Base-by-base conservation (phyloP, 306 rosid genomes). In the Quercus wislizeni region DNA sequence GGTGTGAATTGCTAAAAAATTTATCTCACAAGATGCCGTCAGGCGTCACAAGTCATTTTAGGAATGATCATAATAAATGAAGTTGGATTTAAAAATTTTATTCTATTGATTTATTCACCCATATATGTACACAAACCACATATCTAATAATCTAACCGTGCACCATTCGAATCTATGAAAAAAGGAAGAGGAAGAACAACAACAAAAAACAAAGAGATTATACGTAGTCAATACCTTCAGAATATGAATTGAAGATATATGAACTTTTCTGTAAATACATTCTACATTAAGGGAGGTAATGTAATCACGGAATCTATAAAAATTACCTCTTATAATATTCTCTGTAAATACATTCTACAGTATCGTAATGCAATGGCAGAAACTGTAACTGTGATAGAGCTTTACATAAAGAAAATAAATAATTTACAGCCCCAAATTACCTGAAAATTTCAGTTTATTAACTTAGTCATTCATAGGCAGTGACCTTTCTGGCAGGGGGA, bases 401-500 rank as follows among this genome's bases (percentile, higher is more conserved):
- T 77, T 55, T 75, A 59, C 69, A 80, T 71, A 23, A 31, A 67
- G 25, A 27, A 31, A 3, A 33, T 14, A 63, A 27, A 19, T 23
- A 80, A 55, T n/a, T 25, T 51, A 70, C 80, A 21, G 73, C 41
- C 57, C 51, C 11, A 38, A 5, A 12, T 70, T 74, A 65, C 55
- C 3, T 1, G 62, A 69, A 35, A 11, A 63, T 56, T 12, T 8
- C 25, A 54, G 20, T 72, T 12, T 76, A 41, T 38, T 49, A 58
- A 69, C 52, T 74, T 59, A 70, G 57, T 81, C 78, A 71, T 64
- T 88, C 85, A 89, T 58, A 81, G 92, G 88, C 90, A 92, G 83
- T 81, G 95, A 8, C 90, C 83, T 4, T 89, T 86, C 79, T 86
- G 89, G 87, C 52, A 91, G 27, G 92, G 83, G 55, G 97, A 82